Conservation (phyloP, 768 basidiomycete species). For the Pisolithus sp. region DNA sequence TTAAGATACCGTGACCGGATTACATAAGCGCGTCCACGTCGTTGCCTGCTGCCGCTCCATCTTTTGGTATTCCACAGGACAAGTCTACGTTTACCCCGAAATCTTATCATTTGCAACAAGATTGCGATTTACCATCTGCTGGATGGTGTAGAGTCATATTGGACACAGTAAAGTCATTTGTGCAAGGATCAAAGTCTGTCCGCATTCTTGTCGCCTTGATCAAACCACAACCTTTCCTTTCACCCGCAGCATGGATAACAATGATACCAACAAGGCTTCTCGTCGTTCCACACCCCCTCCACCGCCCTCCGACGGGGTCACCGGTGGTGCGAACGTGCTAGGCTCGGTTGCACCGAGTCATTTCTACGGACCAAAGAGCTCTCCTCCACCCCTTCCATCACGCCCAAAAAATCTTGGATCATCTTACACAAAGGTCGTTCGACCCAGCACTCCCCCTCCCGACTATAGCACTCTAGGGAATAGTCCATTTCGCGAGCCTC, state of each 20-base stretch:
- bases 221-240: conserved; percentile 1
- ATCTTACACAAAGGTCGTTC: conserved; percentile 29
- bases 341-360: conserved; percentile 21
- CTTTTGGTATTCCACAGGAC: neutral
- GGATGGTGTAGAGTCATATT: conserved; percentile 13
- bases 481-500: conserved; percentile 46
- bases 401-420: conserved; percentile 31
- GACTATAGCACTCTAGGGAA: conserved; percentile 16
- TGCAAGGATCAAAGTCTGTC: conserved; percentile 1
- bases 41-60: neutral
- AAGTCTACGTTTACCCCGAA: conserved; percentile 1
- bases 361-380: conserved; percentile 25
- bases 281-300: conserved; percentile 31
- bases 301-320: conserved; percentile 38
- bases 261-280: conserved; percentile 34
- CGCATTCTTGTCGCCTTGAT: conserved; percentile 1
- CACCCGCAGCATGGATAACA: conserved; percentile 38
- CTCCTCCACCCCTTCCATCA: conserved; percentile 33
- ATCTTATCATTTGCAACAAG: conserved; percentile 5
- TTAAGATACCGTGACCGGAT: conserved; percentile 4
- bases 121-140: conserved; percentile 1
- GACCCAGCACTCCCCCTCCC: conserved; percentile 23
- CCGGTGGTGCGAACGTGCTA: conserved; percentile 24
- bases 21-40: conserved; percentile 21
- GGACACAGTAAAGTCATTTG: conserved; percentile 4